These are phyloP conservation scores for Sextonia rubra DNA, from an alignment of 164 flowering plant genomes.

Conservation along the genomic window DNA sequence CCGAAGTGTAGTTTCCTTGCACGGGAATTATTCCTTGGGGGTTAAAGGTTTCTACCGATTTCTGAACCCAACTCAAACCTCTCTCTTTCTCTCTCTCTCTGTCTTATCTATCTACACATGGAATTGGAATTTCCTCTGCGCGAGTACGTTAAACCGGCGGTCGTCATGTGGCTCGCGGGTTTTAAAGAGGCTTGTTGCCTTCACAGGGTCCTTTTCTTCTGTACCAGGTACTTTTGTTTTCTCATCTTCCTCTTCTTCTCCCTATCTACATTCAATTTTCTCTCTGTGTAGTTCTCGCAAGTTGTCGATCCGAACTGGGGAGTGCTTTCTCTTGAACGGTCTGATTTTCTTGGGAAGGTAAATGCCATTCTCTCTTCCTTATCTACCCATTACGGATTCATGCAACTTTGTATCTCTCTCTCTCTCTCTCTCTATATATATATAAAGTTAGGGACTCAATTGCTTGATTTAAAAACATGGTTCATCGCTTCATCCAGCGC, in stretches of 20 bases:
- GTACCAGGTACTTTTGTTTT: slow-evolving; percentile 41
- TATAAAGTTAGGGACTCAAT: background rate
- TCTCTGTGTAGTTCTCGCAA: slow-evolving; percentile 62
- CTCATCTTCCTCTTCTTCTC: background rate
- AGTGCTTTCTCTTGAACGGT: slow-evolving; percentile 88
- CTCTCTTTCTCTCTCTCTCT: no score
- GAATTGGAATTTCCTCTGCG: background rate
- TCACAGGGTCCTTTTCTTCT: slow-evolving; percentile 66
- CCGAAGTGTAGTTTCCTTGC: no score
- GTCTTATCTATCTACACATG: no score
- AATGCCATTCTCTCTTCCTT: background rate
- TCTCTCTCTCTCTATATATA: no score
- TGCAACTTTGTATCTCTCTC: background rate
- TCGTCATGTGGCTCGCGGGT: slow-evolving; percentile 62
- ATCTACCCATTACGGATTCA: no score
- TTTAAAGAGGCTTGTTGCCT: slow-evolving; percentile 80
- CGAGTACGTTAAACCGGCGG: slow-evolving; percentile 36
- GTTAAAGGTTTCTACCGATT: no score
- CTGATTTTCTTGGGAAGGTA: slow-evolving; percentile 88
- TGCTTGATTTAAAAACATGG: background rate
- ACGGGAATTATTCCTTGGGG: no score
- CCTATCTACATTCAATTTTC: slow-evolving; percentile 15
- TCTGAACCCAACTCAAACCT: no score
- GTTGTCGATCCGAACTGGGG: slow-evolving; percentile 73
- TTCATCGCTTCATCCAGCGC: background rate